Conservation (phyloP, 345 rosid genomes). For the Crucihimalaya himalaica region DNA sequence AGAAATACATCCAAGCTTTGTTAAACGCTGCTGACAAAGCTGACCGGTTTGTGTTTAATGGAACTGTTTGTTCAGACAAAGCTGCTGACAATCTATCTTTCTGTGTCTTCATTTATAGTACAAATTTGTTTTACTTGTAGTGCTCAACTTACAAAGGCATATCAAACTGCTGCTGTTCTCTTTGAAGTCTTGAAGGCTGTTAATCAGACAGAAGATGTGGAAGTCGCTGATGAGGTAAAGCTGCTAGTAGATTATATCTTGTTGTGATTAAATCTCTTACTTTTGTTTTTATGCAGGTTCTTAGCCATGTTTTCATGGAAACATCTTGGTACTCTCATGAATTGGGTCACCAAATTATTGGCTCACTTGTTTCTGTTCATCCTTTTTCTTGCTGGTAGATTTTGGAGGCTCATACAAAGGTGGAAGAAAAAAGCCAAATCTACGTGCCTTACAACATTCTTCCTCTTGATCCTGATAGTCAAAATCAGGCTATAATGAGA, state of each 20-base stretch:
- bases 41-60: constrained; percentile 50
- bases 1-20: constrained; percentile 85
- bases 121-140: constrained; percentile 36
- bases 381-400: constrained; percentile 49
- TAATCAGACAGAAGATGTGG: constrained; percentile 67
- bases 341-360: background rate
- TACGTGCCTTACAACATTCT: constrained; percentile 65
- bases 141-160: constrained; percentile 77
- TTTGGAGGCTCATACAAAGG: constrained; percentile 62
- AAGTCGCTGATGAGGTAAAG: constrained; percentile 71
- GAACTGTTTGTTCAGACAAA: background rate
- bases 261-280: constrained; percentile 1
- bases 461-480: constrained; percentile 75
- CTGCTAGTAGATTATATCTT: background rate
- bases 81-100: background rate
- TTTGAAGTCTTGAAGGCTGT: constrained; percentile 78
- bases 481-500: constrained; percentile 67
- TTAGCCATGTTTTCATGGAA: background rate
- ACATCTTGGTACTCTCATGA: constrained; percentile 19
- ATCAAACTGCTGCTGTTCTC: constrained; percentile 80
- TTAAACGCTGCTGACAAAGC: constrained; percentile 87
- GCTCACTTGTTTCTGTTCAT: constrained; percentile 22
- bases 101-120: background rate
- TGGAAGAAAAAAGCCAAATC: constrained; percentile 62
- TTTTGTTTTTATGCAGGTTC: background rate